These are phyloP conservation scores for Mentha longifolia DNA, from an alignment of 257 asterid species.

Conservation along the genomic window DNA sequence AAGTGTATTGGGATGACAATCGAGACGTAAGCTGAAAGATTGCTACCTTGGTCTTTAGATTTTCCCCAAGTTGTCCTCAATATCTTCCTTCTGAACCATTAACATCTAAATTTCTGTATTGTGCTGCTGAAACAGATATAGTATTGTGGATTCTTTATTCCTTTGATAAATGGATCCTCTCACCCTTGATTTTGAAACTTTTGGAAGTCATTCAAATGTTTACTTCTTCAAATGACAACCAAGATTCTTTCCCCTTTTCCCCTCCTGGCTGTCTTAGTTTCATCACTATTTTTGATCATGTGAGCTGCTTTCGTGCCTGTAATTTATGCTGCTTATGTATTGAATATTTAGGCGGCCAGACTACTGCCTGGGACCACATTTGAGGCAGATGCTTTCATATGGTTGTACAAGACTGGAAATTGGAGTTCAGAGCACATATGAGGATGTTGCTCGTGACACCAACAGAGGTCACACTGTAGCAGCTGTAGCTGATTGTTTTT, in stretches of 20 bases:
- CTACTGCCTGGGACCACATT: constrained; percentile 98
- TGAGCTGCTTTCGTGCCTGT: constrained; percentile 13
- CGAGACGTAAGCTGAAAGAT: constrained; percentile 73
- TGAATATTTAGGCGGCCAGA: constrained; percentile 80
- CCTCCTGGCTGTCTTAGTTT: not conserved
- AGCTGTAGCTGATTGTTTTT: constrained; percentile 99
- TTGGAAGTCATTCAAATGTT: constrained; percentile 21
- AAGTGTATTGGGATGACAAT: constrained; percentile 99
- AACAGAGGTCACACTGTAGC: constrained; percentile 99
- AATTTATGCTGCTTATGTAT: constrained; percentile 35
- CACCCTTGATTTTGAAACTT: constrained; percentile 21
- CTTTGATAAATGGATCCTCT: constrained; percentile 4
- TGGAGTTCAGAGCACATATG: constrained; percentile 99
- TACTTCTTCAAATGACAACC: constrained; percentile 5
- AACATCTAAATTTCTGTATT: constrained; percentile 18
- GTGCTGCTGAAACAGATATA: constrained; percentile 9
- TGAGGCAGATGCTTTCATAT: constrained; percentile 96
- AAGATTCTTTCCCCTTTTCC: not conserved
- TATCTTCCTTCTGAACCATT: constrained; percentile 22
- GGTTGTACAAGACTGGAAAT: constrained; percentile 98
- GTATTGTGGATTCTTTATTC: not conserved
- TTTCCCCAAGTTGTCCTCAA: constrained; percentile 1
- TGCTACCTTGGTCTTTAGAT: not conserved
- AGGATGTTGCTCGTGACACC: constrained; percentile 99
- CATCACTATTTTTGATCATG: constrained; percentile 1